Base-by-base conservation (phyloP, 306 rosid species). In the Sophora flavescens region DNA sequence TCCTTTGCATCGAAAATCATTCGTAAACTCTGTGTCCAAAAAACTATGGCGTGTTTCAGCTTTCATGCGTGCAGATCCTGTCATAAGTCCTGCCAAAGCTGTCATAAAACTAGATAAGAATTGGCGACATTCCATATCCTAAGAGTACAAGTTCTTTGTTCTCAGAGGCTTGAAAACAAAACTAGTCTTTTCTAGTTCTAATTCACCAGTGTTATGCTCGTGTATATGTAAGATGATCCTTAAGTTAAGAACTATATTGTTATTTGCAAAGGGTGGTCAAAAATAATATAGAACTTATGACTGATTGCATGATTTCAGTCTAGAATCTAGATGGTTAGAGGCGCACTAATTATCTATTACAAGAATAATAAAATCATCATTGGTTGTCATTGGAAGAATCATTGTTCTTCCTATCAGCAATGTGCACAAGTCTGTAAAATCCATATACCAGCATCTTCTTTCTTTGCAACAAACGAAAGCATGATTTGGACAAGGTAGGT, bases 71-170 rank as follows among this genome's bases (percentile, higher is more conserved):
- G 59, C 80, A 6, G 86, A 79, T 60, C 85, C 88, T 42, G 42
- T 63, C 47, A 12, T 76, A 2, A 76, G 68, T 14, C 75, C 69
- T 36, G 2, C 66, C 51, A 90, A 84, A 82, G 80, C 63, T 47
- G 84, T 73, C 17, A 38, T 76, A 7, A 88, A 83, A 66, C 87
- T 83, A 3, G 74, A 75, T 78, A 96, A 86, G 74, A 83, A 89
- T 70, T 79, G 93, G 48, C 92, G 98, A 51, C 96, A 92, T 78
- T 96, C 99, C 17, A 83, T 96, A 51, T 96, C 99, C 12, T 96
- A 75, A 87, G 32, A 26, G 22, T 58, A 6, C 50, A 63, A 28
- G 15, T 63, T 33, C 50, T 84, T 72, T 52, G 38, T 16, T 70
- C 22, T 48, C 6, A 9, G 28, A 72, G 56, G 74, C 69, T 32